Conservation (phyloP, 495 filamentous ascomycete species). For the Xanthoparmelia taractica region DNA sequence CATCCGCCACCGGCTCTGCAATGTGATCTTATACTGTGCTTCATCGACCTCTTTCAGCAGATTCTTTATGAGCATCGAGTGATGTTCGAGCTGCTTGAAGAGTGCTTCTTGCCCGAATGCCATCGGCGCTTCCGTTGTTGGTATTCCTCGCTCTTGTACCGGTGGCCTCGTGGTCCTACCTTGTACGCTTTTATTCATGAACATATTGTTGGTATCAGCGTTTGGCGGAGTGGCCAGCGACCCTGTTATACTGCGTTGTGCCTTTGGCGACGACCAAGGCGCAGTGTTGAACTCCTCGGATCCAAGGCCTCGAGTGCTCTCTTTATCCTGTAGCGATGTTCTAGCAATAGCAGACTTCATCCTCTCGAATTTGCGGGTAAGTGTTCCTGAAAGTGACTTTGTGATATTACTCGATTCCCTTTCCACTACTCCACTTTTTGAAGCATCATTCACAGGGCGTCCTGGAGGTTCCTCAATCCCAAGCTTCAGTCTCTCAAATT, state of each 20-base stretch:
- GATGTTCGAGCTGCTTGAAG: slow-evolving; percentile 8
- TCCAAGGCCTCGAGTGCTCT: background rate
- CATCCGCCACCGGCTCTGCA: background rate
- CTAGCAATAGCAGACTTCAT: background rate
- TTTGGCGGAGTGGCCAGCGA: background rate
- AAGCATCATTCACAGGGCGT: background rate
- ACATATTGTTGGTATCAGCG: background rate
- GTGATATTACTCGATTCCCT: background rate
- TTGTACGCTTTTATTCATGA: background rate
- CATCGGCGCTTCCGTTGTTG: background rate
- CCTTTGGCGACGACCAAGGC: background rate
- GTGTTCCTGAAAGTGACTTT: background rate
- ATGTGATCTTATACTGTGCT: background rate
- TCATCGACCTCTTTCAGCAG: background rate
- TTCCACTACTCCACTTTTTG: background rate
- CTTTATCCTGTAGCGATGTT: background rate
- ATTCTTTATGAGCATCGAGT: background rate
- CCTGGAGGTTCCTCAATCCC: background rate
- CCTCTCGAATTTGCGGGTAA: background rate
- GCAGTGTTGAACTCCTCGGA: background rate
- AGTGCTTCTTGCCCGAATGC: background rate
- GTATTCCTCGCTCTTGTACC: slow-evolving; percentile 1
- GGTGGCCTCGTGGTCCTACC: background rate
- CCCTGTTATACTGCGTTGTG: background rate
- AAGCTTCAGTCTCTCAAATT: slow-evolving; percentile 12